phyloP scores from a whole-genome alignment of 2,329 filamentous ascomycete genomes.

The Ascochyta clinopodiicola region DNA sequence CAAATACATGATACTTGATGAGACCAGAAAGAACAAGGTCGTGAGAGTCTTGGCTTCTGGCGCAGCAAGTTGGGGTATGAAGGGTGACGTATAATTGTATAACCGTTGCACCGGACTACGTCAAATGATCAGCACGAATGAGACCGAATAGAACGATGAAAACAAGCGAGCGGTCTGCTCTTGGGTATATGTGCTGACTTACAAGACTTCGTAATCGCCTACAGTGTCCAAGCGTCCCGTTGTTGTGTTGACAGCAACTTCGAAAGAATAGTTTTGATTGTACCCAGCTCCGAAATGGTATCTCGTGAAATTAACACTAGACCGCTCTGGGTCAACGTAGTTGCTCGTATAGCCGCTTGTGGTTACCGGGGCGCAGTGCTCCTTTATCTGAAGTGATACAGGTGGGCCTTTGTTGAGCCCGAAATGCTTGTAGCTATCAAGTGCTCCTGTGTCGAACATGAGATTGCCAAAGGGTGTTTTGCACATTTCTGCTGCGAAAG shows the following conservation, averaged over 20 bases:
- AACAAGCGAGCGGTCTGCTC: background rate
- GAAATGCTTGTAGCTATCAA: no score
- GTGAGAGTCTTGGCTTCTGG: background rate
- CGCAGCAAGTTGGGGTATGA: background rate
- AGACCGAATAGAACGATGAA: background rate
- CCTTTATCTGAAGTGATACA: no score
- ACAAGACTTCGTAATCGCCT: slow-evolving; percentile 4
- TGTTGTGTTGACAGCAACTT: background rate
- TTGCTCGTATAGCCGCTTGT: no score
- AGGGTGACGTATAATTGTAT: no score
- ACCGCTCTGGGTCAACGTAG: background rate
- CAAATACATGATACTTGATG: background rate
- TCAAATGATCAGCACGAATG: background rate
- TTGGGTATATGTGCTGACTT: background rate
- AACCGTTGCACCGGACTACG: background rate
- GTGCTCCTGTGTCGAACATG: no score
- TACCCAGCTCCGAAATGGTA: slow-evolving; percentile 1
- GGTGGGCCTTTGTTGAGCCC: no score
- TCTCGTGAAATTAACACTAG: background rate
- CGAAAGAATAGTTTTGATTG: background rate
- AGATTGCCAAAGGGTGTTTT: no score
- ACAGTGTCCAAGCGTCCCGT: background rate
- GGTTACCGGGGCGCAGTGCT: no score
- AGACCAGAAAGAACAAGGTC: background rate
- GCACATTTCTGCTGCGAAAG: no score